phyloP scores from a whole-genome alignment of 116 monocot genomes.

The Thalassia testudinum region DNA sequence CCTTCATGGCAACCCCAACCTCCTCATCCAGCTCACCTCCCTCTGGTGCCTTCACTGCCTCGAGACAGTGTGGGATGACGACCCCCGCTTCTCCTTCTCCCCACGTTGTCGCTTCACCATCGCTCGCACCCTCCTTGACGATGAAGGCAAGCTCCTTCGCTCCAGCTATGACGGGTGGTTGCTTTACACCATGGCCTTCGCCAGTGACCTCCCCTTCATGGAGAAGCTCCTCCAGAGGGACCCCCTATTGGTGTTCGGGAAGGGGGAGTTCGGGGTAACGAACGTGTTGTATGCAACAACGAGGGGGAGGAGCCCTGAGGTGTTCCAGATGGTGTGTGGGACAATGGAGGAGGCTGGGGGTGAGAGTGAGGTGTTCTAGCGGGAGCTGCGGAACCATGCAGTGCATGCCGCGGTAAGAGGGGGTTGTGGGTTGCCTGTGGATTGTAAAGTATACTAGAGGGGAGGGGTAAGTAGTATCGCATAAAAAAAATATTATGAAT shows the following conservation, averaged over 20 bases:
- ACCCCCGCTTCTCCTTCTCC: slow-evolving; percentile 23
- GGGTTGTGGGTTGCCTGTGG: too few species aligned
- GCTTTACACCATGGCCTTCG: slow-evolving; percentile 56
- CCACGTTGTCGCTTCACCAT: slow-evolving; percentile 38
- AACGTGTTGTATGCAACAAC: slow-evolving; percentile 84
- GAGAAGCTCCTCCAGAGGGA: slow-evolving; percentile 53
- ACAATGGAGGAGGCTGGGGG: too few species aligned
- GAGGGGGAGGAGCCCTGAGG: slow-evolving; percentile 46
- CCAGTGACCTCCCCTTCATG: slow-evolving; percentile 44
- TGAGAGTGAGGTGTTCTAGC: too few species aligned
- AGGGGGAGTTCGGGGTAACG: slow-evolving; percentile 85
- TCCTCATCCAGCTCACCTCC: too few species aligned
- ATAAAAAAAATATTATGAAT: too few species aligned
- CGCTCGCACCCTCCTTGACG: slow-evolving; percentile 39
- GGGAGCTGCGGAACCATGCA: slow-evolving; percentile 66
- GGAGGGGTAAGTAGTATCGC: too few species aligned
- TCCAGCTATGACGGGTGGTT: slow-evolving; percentile 80
- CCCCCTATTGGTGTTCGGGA: slow-evolving; percentile 74
- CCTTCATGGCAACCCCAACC: too few species aligned
- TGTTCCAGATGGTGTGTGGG: too few species aligned
- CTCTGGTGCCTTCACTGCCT: slow-evolving; percentile 65
- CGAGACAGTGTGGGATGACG: slow-evolving; percentile 82
- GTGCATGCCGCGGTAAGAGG: too few species aligned
- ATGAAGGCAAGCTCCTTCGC: slow-evolving; percentile 39
- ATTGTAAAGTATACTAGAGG: too few species aligned